These are phyloP conservation scores for Sporisorium sorghi DNA, from an alignment of 1,284 basidiomycete genomes.

Conservation along the genomic window DNA sequence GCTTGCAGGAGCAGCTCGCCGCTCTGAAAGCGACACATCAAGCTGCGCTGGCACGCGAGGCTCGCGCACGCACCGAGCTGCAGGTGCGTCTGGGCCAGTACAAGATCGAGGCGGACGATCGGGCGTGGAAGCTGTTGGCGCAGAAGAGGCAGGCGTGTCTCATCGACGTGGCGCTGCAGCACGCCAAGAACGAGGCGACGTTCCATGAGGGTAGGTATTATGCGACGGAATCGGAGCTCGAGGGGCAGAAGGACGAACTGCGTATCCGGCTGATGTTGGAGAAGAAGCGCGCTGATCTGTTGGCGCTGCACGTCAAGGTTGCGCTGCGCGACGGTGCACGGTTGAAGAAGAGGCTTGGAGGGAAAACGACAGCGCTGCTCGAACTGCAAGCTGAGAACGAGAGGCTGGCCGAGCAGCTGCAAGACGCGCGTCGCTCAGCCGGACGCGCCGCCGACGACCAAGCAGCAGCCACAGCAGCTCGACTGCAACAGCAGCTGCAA, in stretches of 20 bases:
- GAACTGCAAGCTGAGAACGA: constrained; percentile 37
- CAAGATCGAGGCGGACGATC: constrained; percentile 49
- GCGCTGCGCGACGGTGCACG: constrained; percentile 21
- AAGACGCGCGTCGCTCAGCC: constrained; percentile 16
- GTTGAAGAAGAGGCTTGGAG: constrained; percentile 31
- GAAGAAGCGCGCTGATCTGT: constrained; percentile 43
- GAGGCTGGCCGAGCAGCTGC: constrained; percentile 21
- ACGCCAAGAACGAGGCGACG: constrained; percentile 46
- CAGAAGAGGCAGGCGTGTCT: constrained; percentile 27
- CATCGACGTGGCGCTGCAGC: constrained; percentile 34
- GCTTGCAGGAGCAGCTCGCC: constrained; percentile 36
- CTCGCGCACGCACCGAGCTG: constrained; percentile 24
- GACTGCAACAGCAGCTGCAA: constrained; percentile 21
- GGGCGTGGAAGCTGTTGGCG: constrained; percentile 36
- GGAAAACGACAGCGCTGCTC: constrained; percentile 17
- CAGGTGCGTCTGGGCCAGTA: constrained; percentile 38
- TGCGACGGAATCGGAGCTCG: constrained; percentile 32
- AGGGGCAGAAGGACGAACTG: constrained; percentile 39
- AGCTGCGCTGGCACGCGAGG: constrained; percentile 25
- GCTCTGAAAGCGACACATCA: constrained; percentile 22
- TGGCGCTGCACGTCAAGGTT: constrained; percentile 29
- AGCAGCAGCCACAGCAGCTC: constrained; percentile 12
- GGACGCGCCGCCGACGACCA: background rate
- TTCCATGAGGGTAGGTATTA: constrained; percentile 32
- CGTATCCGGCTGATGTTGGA: constrained; percentile 48